Evolutionary conservation across 345 rosid genomes (phyloP), one percentile per base, ranked within the genome.

Genomic region (Noccaea caerulescens): DNA sequence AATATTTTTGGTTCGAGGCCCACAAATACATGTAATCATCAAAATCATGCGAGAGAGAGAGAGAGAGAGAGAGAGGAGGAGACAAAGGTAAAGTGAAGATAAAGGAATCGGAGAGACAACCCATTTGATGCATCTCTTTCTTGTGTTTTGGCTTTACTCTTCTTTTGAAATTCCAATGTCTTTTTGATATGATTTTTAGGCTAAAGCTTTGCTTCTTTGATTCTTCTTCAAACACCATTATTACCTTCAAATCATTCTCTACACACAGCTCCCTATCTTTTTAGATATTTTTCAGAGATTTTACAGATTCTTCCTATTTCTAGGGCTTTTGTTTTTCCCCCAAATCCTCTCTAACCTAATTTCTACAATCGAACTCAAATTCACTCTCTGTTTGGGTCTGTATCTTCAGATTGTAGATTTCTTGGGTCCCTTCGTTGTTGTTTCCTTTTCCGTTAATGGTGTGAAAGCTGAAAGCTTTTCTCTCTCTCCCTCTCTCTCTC

Each of bases 141-240:
- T 65, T 13, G 32, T 27, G 54, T 63, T 72, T 75, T 73, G 64
- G 43, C 71, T 56, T 72, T 36, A 25, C 34, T 58, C 51, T 60
- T 44, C 39, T 68, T 62, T 76, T 69, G 30, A 72, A 67, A 72
- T 59, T 75, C 63, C 80, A 66, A 38, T 57, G 16, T 58, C 53
- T 76, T 75, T 72, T 60, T 39, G 62, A 68, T 77, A 70, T 57
- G 46, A 71, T 42, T 64, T 47, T 47, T 75, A 51, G 50, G 60
- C 73, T 71, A 72, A 66, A 77, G 79, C 76, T 76, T 81, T 7
- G 39, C 51, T 69, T 75, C 86, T 91, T 82, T 86, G 72, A 33
- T 88, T 85, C 95, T 82, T 69, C 30, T 3, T 27, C 73, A 81
- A 72, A 74, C 98, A 85, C 81, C 71, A 38, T 70, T 50, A 79